phyloP scores from a whole-genome alignment of 257 asterid species.

The Linderniella brevidens region DNA sequence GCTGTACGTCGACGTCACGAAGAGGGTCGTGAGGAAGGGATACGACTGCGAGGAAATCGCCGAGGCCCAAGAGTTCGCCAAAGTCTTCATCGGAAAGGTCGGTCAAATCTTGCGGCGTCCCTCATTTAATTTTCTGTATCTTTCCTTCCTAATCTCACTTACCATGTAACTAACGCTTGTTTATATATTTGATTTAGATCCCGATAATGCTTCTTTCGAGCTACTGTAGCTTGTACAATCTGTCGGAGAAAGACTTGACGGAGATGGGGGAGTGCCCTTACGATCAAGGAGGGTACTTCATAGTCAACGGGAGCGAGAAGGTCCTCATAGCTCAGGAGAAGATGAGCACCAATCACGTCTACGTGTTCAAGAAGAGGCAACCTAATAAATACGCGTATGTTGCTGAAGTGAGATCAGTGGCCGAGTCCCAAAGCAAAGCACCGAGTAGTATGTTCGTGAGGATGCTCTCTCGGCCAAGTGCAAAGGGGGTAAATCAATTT shows the following conservation, averaged over 20 bases:
- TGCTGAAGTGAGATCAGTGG: slow-evolving; percentile 94
- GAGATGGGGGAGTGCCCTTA: slow-evolving; percentile 98
- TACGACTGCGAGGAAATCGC: slow-evolving; percentile 97
- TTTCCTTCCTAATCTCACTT: no score
- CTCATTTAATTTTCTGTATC: neutral
- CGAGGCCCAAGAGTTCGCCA: slow-evolving; percentile 88
- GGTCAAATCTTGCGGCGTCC: no score
- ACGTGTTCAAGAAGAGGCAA: slow-evolving; percentile 92
- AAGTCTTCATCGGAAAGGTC: slow-evolving; percentile 97
- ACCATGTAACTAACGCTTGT: slow-evolving; percentile 6
- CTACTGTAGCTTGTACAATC: slow-evolving; percentile 78
- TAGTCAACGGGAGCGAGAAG: slow-evolving; percentile 94
- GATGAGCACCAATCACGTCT: slow-evolving; percentile 98
- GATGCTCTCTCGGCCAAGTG: slow-evolving; percentile 94
- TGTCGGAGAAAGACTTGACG: slow-evolving; percentile 93
- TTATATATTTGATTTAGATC: slow-evolving; percentile 31
- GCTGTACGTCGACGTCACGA: slow-evolving; percentile 75
- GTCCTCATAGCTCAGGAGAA: slow-evolving; percentile 98
- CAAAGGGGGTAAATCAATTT: slow-evolving; percentile 62
- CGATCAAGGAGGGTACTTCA: slow-evolving; percentile 95
- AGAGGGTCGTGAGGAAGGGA: slow-evolving; percentile 84
- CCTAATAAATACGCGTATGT: slow-evolving; percentile 98
- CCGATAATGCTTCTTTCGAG: slow-evolving; percentile 96
- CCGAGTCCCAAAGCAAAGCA: slow-evolving; percentile 86
- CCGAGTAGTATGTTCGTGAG: slow-evolving; percentile 96